Percentiles rank a stretch among this genome's conserved stretches.
These are phyloP conservation scores for Nicotiana tomentosiformis DNA, from an alignment of 257 asterid genomes.

Conservation along the genomic window DNA sequence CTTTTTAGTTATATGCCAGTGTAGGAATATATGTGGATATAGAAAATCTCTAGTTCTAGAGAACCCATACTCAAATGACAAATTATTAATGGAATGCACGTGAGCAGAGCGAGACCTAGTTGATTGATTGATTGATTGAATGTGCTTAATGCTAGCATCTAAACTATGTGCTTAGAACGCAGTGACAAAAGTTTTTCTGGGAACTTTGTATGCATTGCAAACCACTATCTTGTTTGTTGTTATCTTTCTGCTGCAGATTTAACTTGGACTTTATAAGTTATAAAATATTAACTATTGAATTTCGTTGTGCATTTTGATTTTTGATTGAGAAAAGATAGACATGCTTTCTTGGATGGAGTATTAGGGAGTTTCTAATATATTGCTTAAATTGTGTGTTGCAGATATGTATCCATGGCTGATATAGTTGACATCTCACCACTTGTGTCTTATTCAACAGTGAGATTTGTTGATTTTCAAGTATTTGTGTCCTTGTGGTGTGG, in stretches of 20 bases:
- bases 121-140: not conserved
- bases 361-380: not conserved
- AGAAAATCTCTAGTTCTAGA: too few species aligned
- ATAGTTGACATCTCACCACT: slow-evolving; percentile 60
- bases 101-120: not conserved
- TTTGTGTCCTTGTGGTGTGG: slow-evolving; percentile 73
- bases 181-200: not conserved
- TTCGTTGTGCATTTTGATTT: not conserved
- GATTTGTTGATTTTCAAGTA: slow-evolving; percentile 64
- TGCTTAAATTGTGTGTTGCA: slow-evolving; percentile 26
- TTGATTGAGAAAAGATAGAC: not conserved
- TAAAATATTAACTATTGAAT: not conserved
- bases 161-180: not conserved
- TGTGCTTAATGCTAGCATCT: not conserved
- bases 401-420: slow-evolving; percentile 83
- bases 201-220: not conserved
- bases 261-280: not conserved
- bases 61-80: too few species aligned
- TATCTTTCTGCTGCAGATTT: not conserved
- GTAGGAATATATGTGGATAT: too few species aligned
- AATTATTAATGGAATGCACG: too few species aligned
- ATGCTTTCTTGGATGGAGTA: not conserved
- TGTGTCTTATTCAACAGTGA: slow-evolving; percentile 42
- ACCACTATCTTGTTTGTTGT: not conserved
- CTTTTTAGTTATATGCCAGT: not conserved